Conservation (phyloP, 257 asterid species). For the Solanum rostratum region DNA sequence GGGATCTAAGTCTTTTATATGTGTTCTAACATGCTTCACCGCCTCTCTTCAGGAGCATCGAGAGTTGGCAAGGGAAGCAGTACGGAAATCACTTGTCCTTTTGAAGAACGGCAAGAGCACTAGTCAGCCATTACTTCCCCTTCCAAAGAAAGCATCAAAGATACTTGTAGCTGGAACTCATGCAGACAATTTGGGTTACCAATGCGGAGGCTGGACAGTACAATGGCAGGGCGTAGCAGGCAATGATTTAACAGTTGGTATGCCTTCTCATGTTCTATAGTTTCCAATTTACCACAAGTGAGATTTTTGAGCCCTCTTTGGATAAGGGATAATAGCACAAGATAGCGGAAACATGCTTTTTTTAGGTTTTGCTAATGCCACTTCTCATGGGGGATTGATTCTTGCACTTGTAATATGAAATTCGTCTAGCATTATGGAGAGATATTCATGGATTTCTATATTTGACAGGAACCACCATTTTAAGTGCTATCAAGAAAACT, state of each 20-base stretch:
- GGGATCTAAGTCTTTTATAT: neutral
- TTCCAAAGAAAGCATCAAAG: constrained; percentile 16
- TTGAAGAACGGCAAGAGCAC: constrained; percentile 18
- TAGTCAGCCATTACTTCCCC: constrained; percentile 19
- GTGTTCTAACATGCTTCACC: neutral
- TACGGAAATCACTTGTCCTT: constrained; percentile 32
- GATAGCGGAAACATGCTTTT: neutral
- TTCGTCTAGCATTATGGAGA: neutral
- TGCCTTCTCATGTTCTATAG: neutral
- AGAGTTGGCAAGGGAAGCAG: constrained; percentile 33
- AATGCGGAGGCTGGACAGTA: constrained; percentile 37
- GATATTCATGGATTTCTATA: neutral
- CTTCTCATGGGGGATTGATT: neutral
- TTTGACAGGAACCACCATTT: constrained; percentile 8
- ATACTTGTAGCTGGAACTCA: constrained; percentile 31
- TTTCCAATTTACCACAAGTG: neutral
- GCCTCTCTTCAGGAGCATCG: constrained; percentile 11
- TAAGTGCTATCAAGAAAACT: constrained; percentile 1
- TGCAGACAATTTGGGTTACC: constrained; percentile 25
- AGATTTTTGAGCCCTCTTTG: neutral
- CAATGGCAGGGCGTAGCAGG: constrained; percentile 25
- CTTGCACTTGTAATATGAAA: neutral
- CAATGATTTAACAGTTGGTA: constrained; percentile 9
- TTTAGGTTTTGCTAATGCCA: neutral
- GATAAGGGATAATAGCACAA: neutral